phyloP scores from a whole-genome alignment of 2,329 filamentous ascomycete species.

The Fusarium musae region DNA sequence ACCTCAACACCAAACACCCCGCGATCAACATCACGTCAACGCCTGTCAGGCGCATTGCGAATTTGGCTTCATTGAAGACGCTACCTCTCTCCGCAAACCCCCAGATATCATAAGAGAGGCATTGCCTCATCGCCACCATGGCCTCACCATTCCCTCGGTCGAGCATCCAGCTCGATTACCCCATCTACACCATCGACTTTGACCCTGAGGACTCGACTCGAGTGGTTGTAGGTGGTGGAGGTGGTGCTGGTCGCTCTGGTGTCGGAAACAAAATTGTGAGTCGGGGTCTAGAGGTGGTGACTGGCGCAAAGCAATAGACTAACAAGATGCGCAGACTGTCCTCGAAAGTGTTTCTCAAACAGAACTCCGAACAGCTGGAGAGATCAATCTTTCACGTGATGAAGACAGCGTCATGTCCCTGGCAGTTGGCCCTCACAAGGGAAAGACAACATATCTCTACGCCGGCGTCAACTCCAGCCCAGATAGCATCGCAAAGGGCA shows the following conservation, averaged over 20 bases:
- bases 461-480: constrained; percentile 88
- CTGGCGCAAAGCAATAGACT: neutral
- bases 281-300: constrained; percentile 23
- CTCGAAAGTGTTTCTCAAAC: constrained; percentile 75
- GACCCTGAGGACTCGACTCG: constrained; percentile 81
- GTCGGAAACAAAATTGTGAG: constrained; percentile 88
- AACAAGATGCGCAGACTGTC: constrained; percentile 64
- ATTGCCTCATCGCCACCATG: constrained; percentile 46
- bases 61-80: neutral
- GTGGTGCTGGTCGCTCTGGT: constrained; percentile 82
- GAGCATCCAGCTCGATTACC: constrained; percentile 79
- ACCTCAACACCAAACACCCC: constrained; percentile 27
- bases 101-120: constrained; percentile 10
- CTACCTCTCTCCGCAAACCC: neutral
- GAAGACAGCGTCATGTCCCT: constrained; percentile 92
- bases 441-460: constrained; percentile 65
- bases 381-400: constrained; percentile 81
- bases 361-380: constrained; percentile 72
- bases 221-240: constrained; percentile 86
- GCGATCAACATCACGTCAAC: constrained; percentile 24
- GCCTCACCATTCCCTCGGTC: constrained; percentile 59
- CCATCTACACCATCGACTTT: constrained; percentile 88
- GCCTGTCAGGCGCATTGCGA: constrained; percentile 7
- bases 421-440: constrained; percentile 71
- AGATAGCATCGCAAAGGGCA: constrained; percentile 76